These are phyloP conservation scores for Backusella australiensis DNA, from an alignment of 192 early-diverging fungal species.

Conservation along the genomic window DNA sequence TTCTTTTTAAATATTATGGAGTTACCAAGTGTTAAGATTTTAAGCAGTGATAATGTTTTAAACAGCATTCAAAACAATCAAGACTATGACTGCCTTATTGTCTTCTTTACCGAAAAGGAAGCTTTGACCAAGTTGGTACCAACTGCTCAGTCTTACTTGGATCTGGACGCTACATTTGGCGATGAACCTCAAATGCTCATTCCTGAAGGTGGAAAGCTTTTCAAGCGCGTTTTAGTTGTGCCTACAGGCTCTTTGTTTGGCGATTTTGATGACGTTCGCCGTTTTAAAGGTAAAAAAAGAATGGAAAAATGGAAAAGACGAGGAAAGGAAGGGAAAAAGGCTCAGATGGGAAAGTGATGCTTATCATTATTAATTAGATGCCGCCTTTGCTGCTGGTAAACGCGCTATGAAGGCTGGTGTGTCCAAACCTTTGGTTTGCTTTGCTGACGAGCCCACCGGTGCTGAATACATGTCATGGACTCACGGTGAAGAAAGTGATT, in stretches of 20 bases:
- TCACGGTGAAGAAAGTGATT: conserved; percentile 46
- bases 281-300: conserved; percentile 46
- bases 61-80: background rate
- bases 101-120: conserved; percentile 28
- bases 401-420: conserved; percentile 66
- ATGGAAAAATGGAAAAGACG: background rate
- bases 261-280: conserved; percentile 83
- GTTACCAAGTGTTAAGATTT: conserved; percentile 8
- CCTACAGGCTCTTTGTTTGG: conserved; percentile 71
- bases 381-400: conserved; percentile 64
- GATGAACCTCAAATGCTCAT: conserved; percentile 27
- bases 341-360: background rate
- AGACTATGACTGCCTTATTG: conserved; percentile 33
- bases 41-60: background rate
- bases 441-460: conserved; percentile 51
- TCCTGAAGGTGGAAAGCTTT: conserved; percentile 44
- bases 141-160: conserved; percentile 15
- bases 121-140: conserved; percentile 19
- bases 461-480: conserved; percentile 13
- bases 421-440: conserved; percentile 54
- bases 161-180: conserved; percentile 45
- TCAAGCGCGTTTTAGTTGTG: conserved; percentile 65
- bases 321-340: background rate
- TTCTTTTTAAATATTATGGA: background rate
- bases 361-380: conserved; percentile 34